Evolutionary conservation across 768 basidiomycete genomes (phyloP), one percentile per base, ranked within the genome.

Genomic region (Hygrocybe coccinea): DNA sequence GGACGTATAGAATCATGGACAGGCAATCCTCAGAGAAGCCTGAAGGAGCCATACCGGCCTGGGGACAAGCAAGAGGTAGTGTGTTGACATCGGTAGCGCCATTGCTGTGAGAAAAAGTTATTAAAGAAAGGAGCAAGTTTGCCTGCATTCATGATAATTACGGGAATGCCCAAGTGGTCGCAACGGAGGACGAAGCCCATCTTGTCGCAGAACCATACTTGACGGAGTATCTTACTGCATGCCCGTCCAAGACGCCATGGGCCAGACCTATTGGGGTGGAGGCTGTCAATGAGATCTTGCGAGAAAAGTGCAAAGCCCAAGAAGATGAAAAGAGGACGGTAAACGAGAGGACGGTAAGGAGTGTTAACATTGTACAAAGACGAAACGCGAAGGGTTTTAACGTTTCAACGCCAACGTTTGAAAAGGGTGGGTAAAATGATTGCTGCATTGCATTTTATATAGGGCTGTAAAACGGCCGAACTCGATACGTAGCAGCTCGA

Each of bases 1-100:
- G 88, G 89, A 85, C 81, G 64, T 89, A 92, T 29, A 87, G 73
- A 22, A 88, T 71, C 75, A 91, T 82, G 19, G 84, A 91, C 45
- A 95, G 75, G 66, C 92, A 95, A 66, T 94, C 89, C 68, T 94
- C 92, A 1, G 75, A 77, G 69, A 71, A 79, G 4, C 69, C 65
- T n/a, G 80, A 79, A 29, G 74, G 58, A 61, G 79, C 73, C 11
- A 81, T 71, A 57, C 61, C 70, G 44, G 72, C 70, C 67, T 93
- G 92, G 8, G 88, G 85, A 66, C 91, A 95, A 7, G 82, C 77
- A 3, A 84, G 75, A 17, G 91, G 90, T 33, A 89, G 71, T 8
- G 69, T 70, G 0, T 83, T 73, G 10, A 74, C 71, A 64, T 87
- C 75, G 5, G 76, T 73, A 33, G 75, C 67, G 14, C 76, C 77